Conservation (phyloP, 2,329 filamentous ascomycete species). For the Ceratocystis ficicola region DNA sequence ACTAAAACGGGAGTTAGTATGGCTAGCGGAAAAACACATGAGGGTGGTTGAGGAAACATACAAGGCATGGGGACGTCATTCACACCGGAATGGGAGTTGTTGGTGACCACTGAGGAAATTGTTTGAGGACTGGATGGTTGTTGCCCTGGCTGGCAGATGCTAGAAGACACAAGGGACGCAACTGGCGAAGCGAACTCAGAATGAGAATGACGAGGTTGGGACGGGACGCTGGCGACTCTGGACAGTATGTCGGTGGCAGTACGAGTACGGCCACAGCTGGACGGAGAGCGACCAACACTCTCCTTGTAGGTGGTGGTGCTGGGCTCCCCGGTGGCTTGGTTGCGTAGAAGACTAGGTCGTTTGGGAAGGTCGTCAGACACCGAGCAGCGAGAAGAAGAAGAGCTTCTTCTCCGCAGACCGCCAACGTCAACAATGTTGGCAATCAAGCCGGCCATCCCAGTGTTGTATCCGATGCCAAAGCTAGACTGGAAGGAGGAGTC, state of each 20-base stretch:
- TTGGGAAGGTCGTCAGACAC: conserved; percentile 19
- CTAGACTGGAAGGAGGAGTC: conserved; percentile 17
- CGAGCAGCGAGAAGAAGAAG: conserved; percentile 22
- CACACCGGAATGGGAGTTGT: neutral
- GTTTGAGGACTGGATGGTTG: conserved; percentile 12
- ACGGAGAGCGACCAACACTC: conserved; percentile 19
- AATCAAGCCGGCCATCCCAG: conserved; percentile 20
- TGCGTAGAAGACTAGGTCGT: conserved; percentile 21
- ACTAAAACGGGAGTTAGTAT: neutral
- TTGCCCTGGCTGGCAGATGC: conserved; percentile 9
- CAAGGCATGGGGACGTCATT: conserved; percentile 25
- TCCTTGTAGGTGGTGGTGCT: conserved; percentile 19
- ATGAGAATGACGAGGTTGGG: conserved; percentile 13
- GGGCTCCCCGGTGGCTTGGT: conserved; percentile 20
- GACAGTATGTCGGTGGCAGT: conserved; percentile 22
- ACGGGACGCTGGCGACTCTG: conserved; percentile 18
- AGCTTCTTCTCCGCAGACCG: conserved; percentile 19
- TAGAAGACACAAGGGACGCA: conserved; percentile 12
- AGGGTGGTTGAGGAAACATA: conserved; percentile 26
- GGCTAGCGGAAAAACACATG: neutral
- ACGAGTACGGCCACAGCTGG: conserved; percentile 17
- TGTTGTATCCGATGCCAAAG: conserved; percentile 17
- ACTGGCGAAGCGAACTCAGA: conserved; percentile 16
- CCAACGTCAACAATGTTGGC: conserved; percentile 21
- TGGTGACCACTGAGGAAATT: conserved; percentile 9